phyloP scores from a whole-genome alignment of 2,329 filamentous ascomycete species.

The Bipolaris oryzae region DNA sequence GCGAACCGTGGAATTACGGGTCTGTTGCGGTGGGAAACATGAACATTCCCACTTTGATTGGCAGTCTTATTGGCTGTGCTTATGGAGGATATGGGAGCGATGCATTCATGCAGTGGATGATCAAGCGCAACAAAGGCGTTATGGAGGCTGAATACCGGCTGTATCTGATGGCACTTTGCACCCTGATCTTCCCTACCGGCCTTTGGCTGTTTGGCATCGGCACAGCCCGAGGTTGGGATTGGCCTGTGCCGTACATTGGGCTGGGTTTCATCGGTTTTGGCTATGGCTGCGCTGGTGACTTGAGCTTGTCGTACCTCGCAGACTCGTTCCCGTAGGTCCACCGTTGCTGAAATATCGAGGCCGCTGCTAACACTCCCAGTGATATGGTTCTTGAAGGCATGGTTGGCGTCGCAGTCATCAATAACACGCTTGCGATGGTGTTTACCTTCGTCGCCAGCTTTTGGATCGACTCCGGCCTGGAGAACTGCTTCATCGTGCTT shows the following conservation, averaged over 20 bases:
- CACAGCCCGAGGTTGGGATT: slow-evolving; percentile 1
- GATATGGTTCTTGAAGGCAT: slow-evolving; percentile 4
- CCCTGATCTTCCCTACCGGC: background rate
- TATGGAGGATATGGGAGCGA: slow-evolving; percentile 3
- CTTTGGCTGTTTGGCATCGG: slow-evolving; percentile 2
- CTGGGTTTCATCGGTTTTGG: slow-evolving; percentile 3
- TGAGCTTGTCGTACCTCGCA: slow-evolving; percentile 1
- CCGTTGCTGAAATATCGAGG: background rate
- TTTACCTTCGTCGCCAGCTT: slow-evolving; percentile 1
- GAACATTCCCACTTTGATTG: slow-evolving; percentile 3
- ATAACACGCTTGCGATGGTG: background rate
- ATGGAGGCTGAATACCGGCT: slow-evolving; percentile 4
- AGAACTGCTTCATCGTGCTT: slow-evolving; percentile 1
- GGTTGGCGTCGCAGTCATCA: slow-evolving; percentile 3
- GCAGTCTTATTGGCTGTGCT: slow-evolving; percentile 1
- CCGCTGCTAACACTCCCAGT: background rate
- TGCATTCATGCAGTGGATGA: slow-evolving; percentile 1
- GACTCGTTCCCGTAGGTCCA: slow-evolving; percentile 1
- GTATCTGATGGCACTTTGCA: slow-evolving; percentile 2
- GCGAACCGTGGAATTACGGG: background rate
- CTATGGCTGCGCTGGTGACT: slow-evolving; percentile 1
- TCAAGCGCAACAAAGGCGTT: slow-evolving; percentile 2
- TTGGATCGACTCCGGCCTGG: background rate
- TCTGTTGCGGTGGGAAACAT: slow-evolving; percentile 1
- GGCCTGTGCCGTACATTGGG: slow-evolving; percentile 1